Base-by-base conservation (phyloP, 805 yeast species). In the Lachancea fermentati region DNA sequence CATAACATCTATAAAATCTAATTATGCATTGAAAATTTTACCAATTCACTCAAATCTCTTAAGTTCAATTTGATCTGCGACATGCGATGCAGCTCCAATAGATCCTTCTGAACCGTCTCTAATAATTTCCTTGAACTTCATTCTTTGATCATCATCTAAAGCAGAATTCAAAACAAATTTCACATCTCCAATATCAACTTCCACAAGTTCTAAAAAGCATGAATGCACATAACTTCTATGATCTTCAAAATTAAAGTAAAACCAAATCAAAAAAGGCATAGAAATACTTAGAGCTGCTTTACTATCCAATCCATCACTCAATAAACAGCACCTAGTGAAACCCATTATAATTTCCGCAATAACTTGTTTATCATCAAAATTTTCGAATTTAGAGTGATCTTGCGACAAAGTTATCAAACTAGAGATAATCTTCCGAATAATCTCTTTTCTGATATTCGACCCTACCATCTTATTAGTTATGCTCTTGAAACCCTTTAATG, bases 401-500 rank as follows among this genome's bases (percentile, higher is more conserved):
- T 22, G 26, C 11, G 11, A 7, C 7, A 13, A 26, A 3, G 19
- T 15, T 12, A 26, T 7, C 15, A 39, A 18, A 4, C n/a, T 16
- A 13, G 19, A 5, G 8, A 39, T 22, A 4, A 22, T 13, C n/a
- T 30, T 22, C 5, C 42, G 28, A 15, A 39, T 34, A 29, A 39
- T 15, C n/a, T 19, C 34, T 16, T 28, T 25, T 16, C 17, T 26
- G 7, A 18, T n/a, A 3, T 19, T 17, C 8, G 37, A 33, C 13
- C 11, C 4, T 6, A 5, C 14, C 4, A n/a, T 17, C n/a, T 22
- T 14, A 5, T 12, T 8, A 2, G 82, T 66, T 32, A 85, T 62
- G 0, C 80, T 68, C 49, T 72, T 80, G 37, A 82, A 66, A 12
- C 93, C 80, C 47, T 81, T 88, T 9, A 79, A 65, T 0, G 75